Evolutionary conservation across 208 protist genomes (phyloP).

Genomic region (Phytomonas sp.): DNA sequence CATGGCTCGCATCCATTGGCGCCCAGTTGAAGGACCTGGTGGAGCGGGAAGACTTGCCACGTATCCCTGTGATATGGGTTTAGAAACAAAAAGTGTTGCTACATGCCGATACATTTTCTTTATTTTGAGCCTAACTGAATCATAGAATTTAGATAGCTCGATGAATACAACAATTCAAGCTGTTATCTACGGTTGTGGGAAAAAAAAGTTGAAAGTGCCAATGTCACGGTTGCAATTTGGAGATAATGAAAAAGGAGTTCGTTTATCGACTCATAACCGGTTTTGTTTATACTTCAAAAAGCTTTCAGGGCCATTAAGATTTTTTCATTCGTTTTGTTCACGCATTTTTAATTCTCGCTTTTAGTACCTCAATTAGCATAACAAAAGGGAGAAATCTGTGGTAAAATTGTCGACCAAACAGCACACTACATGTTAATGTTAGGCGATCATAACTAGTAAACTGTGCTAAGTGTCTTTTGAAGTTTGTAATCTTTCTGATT

Average conservation of each 20-base stretch:
- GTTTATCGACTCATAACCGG: neutral
- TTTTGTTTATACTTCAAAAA: neutral
- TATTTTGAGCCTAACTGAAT: conserved; percentile 1
- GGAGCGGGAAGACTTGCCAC: conserved; percentile 43
- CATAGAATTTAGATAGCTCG: neutral
- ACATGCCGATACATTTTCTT: conserved; percentile 6
- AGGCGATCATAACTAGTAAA: neutral
- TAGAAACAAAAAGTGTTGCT: conserved; percentile 42
- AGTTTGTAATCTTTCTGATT: neutral
- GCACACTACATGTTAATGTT: no score
- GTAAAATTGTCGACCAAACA: no score
- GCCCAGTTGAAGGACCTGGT: conserved; percentile 18
- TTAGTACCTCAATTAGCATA: neutral
- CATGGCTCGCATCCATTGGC: conserved; percentile 45
- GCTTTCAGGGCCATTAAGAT: neutral
- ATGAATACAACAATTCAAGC: no score
- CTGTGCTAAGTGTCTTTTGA: conserved; percentile 1
- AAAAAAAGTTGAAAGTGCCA: no score
- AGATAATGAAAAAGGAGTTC: neutral
- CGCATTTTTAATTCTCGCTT: neutral
- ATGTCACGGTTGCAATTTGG: no score
- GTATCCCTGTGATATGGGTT: conserved; percentile 76
- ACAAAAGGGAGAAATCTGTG: neutral
- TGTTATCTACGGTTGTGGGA: no score
- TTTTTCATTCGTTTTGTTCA: neutral